Evolutionary conservation across 1,139 yeast species (phyloP).

Genomic region (Diutina siamensis): DNA sequence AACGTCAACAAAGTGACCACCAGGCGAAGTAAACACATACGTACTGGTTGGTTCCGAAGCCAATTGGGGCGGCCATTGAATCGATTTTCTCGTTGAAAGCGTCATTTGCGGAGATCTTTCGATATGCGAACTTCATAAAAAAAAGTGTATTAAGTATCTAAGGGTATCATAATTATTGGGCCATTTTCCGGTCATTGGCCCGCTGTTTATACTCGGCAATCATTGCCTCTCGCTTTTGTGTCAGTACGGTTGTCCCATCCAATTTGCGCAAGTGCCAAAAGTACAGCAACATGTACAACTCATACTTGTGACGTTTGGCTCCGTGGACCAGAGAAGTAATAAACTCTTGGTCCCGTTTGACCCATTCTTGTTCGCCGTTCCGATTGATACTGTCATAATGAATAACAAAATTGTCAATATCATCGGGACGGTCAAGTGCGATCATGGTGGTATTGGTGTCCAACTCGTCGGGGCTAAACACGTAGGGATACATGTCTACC

Average conservation of each 20-base stretch:
- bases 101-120: slow-evolving; percentile 15
- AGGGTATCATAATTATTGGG: too few species aligned
- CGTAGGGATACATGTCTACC: slow-evolving; percentile 34
- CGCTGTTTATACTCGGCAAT: neutral
- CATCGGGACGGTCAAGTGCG: slow-evolving; percentile 32
- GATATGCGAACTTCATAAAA: too few species aligned
- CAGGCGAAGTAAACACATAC: slow-evolving; percentile 37
- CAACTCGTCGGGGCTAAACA: neutral
- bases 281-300: slow-evolving; percentile 3
- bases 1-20: slow-evolving; percentile 34
- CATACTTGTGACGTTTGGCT: slow-evolving; percentile 7
- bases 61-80: slow-evolving; percentile 40
- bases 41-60: slow-evolving; percentile 40
- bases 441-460: slow-evolving; percentile 18
- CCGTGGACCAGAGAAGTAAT: slow-evolving; percentile 16
- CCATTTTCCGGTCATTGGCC: neutral
- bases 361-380: slow-evolving; percentile 25
- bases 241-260: neutral
- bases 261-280: slow-evolving; percentile 2
- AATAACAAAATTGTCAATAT: slow-evolving; percentile 32
- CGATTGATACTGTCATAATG: slow-evolving; percentile 26
- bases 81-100: slow-evolving; percentile 34
- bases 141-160: too few species aligned
- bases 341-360: slow-evolving; percentile 21
- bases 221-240: neutral